These are phyloP conservation scores for Colletotrichum salicis DNA, from an alignment of 2,329 filamentous ascomycete genomes.

Conservation along the genomic window DNA sequence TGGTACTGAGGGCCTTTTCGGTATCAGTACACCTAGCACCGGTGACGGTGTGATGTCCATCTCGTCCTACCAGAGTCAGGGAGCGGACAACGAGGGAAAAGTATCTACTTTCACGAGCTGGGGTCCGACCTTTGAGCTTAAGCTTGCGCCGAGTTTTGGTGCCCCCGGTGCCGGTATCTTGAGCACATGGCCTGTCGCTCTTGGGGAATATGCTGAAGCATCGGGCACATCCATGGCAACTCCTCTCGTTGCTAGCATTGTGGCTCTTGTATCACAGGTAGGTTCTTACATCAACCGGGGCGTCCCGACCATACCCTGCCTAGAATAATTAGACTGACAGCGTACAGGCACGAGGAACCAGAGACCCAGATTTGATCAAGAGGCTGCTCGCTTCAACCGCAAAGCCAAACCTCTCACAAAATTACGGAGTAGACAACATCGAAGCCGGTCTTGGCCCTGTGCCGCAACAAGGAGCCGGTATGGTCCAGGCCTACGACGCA, in stretches of 20 bases:
- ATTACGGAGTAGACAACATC: neutral
- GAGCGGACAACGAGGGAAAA: neutral
- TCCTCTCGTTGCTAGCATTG: conserved; percentile 64
- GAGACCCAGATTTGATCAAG: conserved; percentile 59
- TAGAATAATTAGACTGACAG: neutral
- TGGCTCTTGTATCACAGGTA: conserved; percentile 64
- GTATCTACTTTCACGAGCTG: conserved; percentile 61
- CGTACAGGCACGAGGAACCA: conserved; percentile 50
- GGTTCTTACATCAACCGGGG: neutral
- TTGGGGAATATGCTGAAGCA: conserved; percentile 61
- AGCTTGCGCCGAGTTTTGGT: conserved; percentile 65
- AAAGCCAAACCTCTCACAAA: conserved; percentile 51
- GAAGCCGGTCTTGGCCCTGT: conserved; percentile 55
- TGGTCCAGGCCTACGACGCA: conserved; percentile 69
- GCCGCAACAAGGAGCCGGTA: conserved; percentile 68
- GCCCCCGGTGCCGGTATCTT: conserved; percentile 67
- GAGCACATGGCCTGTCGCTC: conserved; percentile 62
- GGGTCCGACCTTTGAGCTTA: conserved; percentile 70
- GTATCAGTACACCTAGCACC: conserved; percentile 58
- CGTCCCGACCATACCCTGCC: neutral
- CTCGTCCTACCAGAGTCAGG: conserved; percentile 60
- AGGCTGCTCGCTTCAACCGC: conserved; percentile 61
- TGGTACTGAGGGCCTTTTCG: conserved; percentile 55
- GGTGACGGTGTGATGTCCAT: conserved; percentile 61
- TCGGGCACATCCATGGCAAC: conserved; percentile 71